These are phyloP conservation scores for Pichia sp. DNA, from an alignment of 1,139 yeast genomes.

Conservation along the genomic window DNA sequence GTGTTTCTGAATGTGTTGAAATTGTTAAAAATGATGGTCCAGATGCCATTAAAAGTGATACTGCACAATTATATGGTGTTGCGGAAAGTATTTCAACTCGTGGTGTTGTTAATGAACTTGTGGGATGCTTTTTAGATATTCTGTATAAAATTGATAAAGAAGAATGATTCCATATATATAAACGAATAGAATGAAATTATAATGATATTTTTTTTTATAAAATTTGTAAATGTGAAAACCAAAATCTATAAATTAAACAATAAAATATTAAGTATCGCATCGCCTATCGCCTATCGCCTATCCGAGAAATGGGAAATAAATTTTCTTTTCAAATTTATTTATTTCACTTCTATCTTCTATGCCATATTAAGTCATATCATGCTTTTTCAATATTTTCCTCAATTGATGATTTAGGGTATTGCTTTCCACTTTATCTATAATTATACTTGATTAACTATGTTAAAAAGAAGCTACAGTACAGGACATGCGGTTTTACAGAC, in stretches of 20 bases:
- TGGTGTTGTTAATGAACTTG: slow-evolving; percentile 77
- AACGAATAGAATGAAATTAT: no score
- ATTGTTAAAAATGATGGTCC: slow-evolving; percentile 17
- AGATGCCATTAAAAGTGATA: slow-evolving; percentile 45
- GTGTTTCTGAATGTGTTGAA: slow-evolving; percentile 35
- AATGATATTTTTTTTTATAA: no score
- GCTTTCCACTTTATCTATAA: no score
- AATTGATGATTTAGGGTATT: background rate
- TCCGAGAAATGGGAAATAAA: no score
- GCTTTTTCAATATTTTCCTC: no score
- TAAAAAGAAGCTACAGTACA: slow-evolving; percentile 7
- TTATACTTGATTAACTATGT: background rate
- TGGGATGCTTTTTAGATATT: slow-evolving; percentile 75
- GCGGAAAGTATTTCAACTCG: slow-evolving; percentile 84
- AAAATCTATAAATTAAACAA: no score
- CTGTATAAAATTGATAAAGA: slow-evolving; percentile 45
- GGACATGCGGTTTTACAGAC: slow-evolving; percentile 7
- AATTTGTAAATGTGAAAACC: no score
- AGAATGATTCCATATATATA: background rate
- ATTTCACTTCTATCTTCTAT: no score
- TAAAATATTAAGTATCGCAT: no score
- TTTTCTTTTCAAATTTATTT: no score
- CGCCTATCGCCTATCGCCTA: no score
- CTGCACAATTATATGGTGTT: slow-evolving; percentile 90
- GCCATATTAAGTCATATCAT: no score